Base-by-base conservation (phyloP, 2,329 filamentous ascomycete species). In the Trichoderma breve region DNA sequence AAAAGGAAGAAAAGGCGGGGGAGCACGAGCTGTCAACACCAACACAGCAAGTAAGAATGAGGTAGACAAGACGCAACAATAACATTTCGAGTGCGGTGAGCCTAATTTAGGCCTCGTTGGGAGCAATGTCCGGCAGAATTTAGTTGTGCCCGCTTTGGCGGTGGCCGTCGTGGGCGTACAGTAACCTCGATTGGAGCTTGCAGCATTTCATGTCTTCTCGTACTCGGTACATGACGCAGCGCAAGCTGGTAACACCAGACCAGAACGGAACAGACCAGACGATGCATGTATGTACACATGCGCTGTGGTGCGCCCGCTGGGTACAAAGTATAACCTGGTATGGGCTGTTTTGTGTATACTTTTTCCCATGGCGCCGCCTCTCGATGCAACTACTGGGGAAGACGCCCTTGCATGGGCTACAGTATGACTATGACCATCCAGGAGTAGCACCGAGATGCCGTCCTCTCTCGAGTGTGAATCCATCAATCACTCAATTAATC, bases 331-430 rank as follows among this genome's bases (percentile, higher is more conserved):
- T 65, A 51, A 53, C n/a, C 43, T 8, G n/a, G n/a, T 8, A 57
- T 57, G 63, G 63, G 11, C 51, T 66, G 63, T 67, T 67, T 67
- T 51, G 9, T 14, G 47, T 12, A 66, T 55, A 51, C 63, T 65
- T 66, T 57, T 28, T 21, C 11, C 43, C 66, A 70, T 62, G 66
- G 55, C 66, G 66, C 57, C 66, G 66, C 66, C 66, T 69, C 66
- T 47, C 34, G 14, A 39, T 32, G 53, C 53, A 60, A 53, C 53
- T 58, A 18, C 30, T 53, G 28, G n/a, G 53, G 21, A 39, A 36
- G 21, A 53, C 9, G 66, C 66, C 66, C 55, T 69, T 69, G 55
- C 36, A 61, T 60, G 26, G n/a, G 28, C 66, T 28, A 24, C 15
- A 18, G 26, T 51, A 4, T 2, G 28, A 53, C 39, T 51, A 32